Conservation (phyloP, 1,284 basidiomycete genomes). For the Puccinia brachypodii region DNA sequence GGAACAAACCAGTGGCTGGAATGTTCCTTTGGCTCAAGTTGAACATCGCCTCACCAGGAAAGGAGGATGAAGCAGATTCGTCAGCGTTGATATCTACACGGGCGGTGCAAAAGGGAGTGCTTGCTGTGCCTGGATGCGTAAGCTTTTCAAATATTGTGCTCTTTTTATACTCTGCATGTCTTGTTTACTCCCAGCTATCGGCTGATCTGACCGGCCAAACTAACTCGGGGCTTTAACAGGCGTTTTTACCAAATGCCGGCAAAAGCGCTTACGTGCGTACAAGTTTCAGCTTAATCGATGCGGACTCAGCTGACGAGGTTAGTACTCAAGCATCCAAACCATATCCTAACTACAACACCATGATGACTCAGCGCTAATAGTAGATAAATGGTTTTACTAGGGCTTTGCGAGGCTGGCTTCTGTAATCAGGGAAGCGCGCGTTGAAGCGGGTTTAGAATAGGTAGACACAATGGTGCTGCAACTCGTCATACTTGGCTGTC, state of each 20-base stretch:
- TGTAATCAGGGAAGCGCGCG: conserved; percentile 62
- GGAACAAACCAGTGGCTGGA: conserved; percentile 81
- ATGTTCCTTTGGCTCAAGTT: conserved; percentile 57
- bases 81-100: conserved; percentile 73
- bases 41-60: conserved; percentile 51
- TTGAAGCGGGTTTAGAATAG: conserved; percentile 31
- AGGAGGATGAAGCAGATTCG: conserved; percentile 66
- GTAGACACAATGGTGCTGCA: neutral
- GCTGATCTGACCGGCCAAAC: neutral
- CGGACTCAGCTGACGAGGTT: conserved; percentile 68
- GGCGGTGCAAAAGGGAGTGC: conserved; percentile 76
- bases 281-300: conserved; percentile 73
- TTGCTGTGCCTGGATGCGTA: conserved; percentile 73
- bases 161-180: neutral
- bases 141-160: conserved; percentile 47
- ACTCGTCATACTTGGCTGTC: neutral
- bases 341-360: neutral
- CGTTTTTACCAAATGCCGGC: conserved; percentile 70
- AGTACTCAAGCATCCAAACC: neutral
- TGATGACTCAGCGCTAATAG: neutral
- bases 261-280: conserved; percentile 74
- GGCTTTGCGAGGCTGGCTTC: conserved; percentile 69
- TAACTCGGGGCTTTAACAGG: conserved; percentile 27
- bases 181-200: conserved; percentile 57
- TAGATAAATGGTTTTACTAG: conserved; percentile 44